phyloP scores from a whole-genome alignment of 1,284 basidiomycete genomes.

The Vanrija sp. region DNA sequence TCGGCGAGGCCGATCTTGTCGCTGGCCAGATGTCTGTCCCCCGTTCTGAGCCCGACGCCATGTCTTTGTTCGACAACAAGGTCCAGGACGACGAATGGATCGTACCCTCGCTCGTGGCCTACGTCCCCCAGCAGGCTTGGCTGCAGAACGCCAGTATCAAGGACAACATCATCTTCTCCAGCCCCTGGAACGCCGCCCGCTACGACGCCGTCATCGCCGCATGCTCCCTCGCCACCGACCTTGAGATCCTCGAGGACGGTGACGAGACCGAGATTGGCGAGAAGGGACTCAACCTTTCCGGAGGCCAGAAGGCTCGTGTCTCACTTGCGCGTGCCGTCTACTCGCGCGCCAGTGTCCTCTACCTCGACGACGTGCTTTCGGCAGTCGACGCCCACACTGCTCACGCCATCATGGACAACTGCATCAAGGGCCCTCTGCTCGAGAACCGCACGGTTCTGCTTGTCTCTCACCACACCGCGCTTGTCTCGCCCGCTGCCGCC shows the following conservation, averaged over 20 bases:
- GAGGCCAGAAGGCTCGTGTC: slow-evolving; percentile 91
- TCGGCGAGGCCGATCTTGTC: slow-evolving; percentile 84
- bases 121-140: slow-evolving; percentile 75
- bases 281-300: slow-evolving; percentile 71
- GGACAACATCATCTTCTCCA: slow-evolving; percentile 88
- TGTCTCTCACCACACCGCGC: slow-evolving; percentile 71
- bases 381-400: slow-evolving; percentile 80
- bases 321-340: slow-evolving; percentile 89
- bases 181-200: slow-evolving; percentile 71
- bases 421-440: slow-evolving; percentile 79
- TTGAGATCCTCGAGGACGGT: slow-evolving; percentile 88
- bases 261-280: slow-evolving; percentile 67
- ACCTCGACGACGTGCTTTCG: slow-evolving; percentile 69
- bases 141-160: slow-evolving; percentile 88
- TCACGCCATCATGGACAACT: slow-evolving; percentile 73
- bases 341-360: slow-evolving; percentile 75
- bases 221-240: slow-evolving; percentile 73
- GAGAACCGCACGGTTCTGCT: slow-evolving; percentile 73
- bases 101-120: slow-evolving; percentile 67
- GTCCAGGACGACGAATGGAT: slow-evolving; percentile 64
- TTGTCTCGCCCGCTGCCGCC: slow-evolving; percentile 41
- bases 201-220: slow-evolving; percentile 72
- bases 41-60: slow-evolving; percentile 71
- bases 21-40: slow-evolving; percentile 67
- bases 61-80: slow-evolving; percentile 56